Evolutionary conservation across 1,139 yeast genomes (phyloP).

Genomic region (Eremothecium coryli): DNA sequence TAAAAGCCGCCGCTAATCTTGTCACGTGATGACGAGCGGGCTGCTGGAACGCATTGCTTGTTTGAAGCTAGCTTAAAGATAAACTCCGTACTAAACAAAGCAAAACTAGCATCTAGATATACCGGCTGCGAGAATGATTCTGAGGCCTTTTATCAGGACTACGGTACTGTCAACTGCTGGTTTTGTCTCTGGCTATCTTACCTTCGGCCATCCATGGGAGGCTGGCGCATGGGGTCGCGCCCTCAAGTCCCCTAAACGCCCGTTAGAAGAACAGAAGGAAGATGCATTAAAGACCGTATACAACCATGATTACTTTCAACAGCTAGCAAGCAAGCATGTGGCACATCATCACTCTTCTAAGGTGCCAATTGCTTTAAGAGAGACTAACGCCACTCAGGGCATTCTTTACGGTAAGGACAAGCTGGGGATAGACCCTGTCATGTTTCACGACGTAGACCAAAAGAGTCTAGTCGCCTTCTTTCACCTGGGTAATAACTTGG

Average conservation of each 20-base stretch:
- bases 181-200: slow-evolving; percentile 22
- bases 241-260: slow-evolving; percentile 8
- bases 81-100: no score
- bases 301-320: slow-evolving; percentile 3
- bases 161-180: slow-evolving; percentile 26
- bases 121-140: no score
- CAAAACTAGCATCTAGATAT: no score
- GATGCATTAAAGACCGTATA: slow-evolving; percentile 21
- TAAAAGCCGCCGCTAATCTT: no score
- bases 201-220: slow-evolving; percentile 29
- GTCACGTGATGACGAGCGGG: no score
- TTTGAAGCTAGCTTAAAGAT: no score
- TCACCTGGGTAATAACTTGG: slow-evolving; percentile 58
- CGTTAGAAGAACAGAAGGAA: slow-evolving; percentile 17
- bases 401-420: slow-evolving; percentile 52
- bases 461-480: slow-evolving; percentile 52
- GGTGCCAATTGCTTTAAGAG: slow-evolving; percentile 54
- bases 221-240: neutral
- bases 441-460: slow-evolving; percentile 39
- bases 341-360: no score
- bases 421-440: slow-evolving; percentile 59
- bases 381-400: slow-evolving; percentile 59
- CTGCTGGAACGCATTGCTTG: no score
- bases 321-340: slow-evolving; percentile 5
- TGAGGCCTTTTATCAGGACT: no score